Evolutionary conservation across 2,329 filamentous ascomycete species (phyloP).

Genomic region (Didymella exigua): DNA sequence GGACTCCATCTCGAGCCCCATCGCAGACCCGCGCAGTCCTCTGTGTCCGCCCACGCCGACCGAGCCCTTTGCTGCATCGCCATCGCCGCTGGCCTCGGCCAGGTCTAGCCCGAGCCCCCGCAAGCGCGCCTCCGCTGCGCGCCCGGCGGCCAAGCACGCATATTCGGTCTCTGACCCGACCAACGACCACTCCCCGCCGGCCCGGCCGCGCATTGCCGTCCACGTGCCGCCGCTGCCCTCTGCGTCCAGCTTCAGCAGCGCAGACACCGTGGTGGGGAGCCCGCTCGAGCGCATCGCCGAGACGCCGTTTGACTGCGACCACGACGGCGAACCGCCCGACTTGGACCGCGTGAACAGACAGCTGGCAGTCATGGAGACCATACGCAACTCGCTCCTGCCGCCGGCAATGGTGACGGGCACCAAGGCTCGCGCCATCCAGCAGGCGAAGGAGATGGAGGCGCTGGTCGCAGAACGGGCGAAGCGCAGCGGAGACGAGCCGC

Average conservation of each 20-base stretch:
- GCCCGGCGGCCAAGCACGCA: constrained; percentile 14
- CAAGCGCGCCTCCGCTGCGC: neutral
- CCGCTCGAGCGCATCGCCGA: constrained; percentile 36
- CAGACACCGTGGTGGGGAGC: constrained; percentile 19
- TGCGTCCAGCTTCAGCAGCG: constrained; percentile 24
- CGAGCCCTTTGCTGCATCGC: constrained; percentile 2
- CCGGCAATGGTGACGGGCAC: constrained; percentile 46
- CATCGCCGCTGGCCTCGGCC: constrained; percentile 13
- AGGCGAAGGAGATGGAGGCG: constrained; percentile 73
- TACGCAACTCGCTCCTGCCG: constrained; percentile 31
- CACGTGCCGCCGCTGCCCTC: constrained; percentile 18
- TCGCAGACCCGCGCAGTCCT: constrained; percentile 24
- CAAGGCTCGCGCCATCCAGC: constrained; percentile 67
- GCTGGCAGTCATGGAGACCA: constrained; percentile 36
- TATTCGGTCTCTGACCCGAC: constrained; percentile 33
- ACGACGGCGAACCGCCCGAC: constrained; percentile 11
- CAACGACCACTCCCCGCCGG: constrained; percentile 18
- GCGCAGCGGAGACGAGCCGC: constrained; percentile 64
- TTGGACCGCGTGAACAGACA: constrained; percentile 10
- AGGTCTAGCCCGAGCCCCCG: constrained; percentile 4
- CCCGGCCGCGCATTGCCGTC: constrained; percentile 5
- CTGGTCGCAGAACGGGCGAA: constrained; percentile 67
- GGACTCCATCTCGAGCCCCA: constrained; percentile 34
- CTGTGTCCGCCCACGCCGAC: constrained; percentile 22
- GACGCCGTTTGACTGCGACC: constrained; percentile 27